Percentiles rank a stretch among this genome's conserved stretches.
Evolutionary conservation across 75 land plant species (phyloP).

Genomic region (Ceratopteris richardii): DNA sequence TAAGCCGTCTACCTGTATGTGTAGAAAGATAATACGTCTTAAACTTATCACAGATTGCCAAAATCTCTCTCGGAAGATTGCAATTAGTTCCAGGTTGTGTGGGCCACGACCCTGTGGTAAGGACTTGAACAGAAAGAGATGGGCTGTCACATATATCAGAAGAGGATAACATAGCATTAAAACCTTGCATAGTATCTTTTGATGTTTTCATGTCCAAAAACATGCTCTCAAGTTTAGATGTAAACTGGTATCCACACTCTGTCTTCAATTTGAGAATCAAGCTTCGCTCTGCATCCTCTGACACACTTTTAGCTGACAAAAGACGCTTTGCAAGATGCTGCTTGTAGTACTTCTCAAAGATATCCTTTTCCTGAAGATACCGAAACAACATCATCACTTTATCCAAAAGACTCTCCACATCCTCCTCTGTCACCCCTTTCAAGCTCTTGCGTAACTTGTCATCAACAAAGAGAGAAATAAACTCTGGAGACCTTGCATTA

Average conservation of each 20-base stretch:
- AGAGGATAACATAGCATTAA: conserved; percentile 44
- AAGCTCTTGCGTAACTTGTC: conserved; percentile 88
- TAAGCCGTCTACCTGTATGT: conserved; percentile 82
- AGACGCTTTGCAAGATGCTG: conserved; percentile 94
- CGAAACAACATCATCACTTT: conserved; percentile 98
- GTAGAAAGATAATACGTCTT: conserved; percentile 75
- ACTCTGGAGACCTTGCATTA: conserved; percentile 86
- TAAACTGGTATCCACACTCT: conserved; percentile 96
- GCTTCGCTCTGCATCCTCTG: conserved; percentile 96
- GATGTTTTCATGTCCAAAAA: conserved; percentile 98
- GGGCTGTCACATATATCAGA: conserved; percentile 50
- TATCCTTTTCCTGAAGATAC: conserved; percentile 91
- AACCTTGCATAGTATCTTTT: conserved; percentile 92
- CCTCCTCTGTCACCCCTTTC: conserved; percentile 90
- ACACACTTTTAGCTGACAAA: conserved; percentile 80
- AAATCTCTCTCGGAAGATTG: conserved; percentile 80
- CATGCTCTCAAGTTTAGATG: conserved; percentile 96
- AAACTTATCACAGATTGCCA: conserved; percentile 77
- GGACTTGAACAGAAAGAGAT: conserved; percentile 72
- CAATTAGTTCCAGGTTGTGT: conserved; percentile 77
- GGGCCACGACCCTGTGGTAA: conserved; percentile 99
- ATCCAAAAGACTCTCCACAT: conserved; percentile 77
- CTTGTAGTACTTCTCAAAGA: conserved; percentile 94
- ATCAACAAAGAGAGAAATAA: conserved; percentile 89
- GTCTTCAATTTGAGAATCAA: conserved; percentile 89